Evolutionary conservation across 2,329 filamentous ascomycete species (phyloP), one percentile per base, ranked within the genome.

Genomic region (Fusarium annulatum): DNA sequence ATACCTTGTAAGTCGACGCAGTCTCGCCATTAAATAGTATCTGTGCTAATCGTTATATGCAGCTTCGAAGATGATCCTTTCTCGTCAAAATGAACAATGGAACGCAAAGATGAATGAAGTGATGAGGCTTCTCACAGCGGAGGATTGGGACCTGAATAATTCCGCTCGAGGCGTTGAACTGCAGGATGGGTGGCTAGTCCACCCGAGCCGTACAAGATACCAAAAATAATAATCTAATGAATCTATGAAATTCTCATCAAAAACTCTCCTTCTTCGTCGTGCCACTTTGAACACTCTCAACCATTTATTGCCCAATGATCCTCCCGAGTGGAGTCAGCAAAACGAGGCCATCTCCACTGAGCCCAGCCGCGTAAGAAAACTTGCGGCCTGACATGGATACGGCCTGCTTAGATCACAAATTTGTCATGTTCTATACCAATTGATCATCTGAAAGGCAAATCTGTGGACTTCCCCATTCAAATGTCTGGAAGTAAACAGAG

Each of bases 331-430:
- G 45, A 48, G 26, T n/a, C 45, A 21, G 26, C 45, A 55, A 58
- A 71, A 67, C 72, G 69, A 72, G 69, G 69, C 69, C 69, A 72
- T 63, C 69, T 55, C 63, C 36, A 48, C 45, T 11, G 28, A 28
- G 42, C 56, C 46, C 64, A 55, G 64, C 64, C 69, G 69, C 64
- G 64, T 65, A 53, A 63, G 4, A 26, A 39, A 39, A n/a, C 16
- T 42, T 28, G 38, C n/a, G 51, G 60, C 28, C 49, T 19, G 34
- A 61, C 57, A 64, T 64, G 69, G 53, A 64, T 57, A 19, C 36
- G 45, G 49, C 64, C 14, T 60, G 64, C 5, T 21, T 1, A 36
- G n/a, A 46, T 21, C n/a, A 18, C 12, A 36, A 30, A 16, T 23
- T 23, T 23, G 19, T n/a, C 45, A n/a, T 1, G 41, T 34, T 21